A percentile compares a stretch with the other conserved stretches of the same genome.
Evolutionary conservation across 169 alveolate species (phyloP).

Genomic region (Cyclospora cayetanensis): DNA sequence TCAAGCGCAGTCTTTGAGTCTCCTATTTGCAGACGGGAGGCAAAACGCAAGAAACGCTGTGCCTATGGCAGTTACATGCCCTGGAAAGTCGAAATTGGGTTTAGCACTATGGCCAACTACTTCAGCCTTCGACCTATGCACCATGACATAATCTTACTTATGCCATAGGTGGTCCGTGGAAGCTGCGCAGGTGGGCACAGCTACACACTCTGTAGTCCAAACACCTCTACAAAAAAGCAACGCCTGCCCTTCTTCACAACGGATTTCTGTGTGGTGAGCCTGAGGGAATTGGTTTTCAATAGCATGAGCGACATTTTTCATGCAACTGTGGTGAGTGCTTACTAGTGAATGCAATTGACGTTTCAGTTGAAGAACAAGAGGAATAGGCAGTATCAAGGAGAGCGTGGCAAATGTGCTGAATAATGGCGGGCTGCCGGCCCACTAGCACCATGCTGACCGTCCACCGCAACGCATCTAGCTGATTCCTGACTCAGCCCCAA

Average conservation of each 20-base stretch:
- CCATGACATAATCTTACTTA: not conserved
- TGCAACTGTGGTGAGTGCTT: too few relatives aligned
- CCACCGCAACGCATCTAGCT: not conserved
- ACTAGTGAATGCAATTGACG: too few relatives aligned
- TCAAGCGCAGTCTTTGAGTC: not conserved
- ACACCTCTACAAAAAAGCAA: not conserved
- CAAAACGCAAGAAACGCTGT: not conserved
- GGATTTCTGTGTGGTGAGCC: not conserved
- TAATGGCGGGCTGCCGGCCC: not conserved
- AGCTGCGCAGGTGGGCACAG: not conserved
- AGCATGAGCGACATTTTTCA: too few relatives aligned
- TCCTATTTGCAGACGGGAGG: not conserved
- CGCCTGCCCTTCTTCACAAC: not conserved
- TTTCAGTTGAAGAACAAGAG: too few relatives aligned
- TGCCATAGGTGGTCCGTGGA: not conserved
- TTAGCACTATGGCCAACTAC: too few relatives aligned
- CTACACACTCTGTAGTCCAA: not conserved
- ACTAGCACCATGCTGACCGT: not conserved
- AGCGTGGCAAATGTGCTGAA: not conserved
- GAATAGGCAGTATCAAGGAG: not conserved
- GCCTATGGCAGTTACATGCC: not conserved
- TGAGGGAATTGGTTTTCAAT: not conserved
- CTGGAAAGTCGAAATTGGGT: not conserved
- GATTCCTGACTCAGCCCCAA: not conserved
- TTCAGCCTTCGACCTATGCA: not conserved